A percentile compares a stretch with the other conserved stretches of the same genome.
Evolutionary conservation across 768 basidiomycete genomes (phyloP).

Genomic region (Glaciozyma antarctica): DNA sequence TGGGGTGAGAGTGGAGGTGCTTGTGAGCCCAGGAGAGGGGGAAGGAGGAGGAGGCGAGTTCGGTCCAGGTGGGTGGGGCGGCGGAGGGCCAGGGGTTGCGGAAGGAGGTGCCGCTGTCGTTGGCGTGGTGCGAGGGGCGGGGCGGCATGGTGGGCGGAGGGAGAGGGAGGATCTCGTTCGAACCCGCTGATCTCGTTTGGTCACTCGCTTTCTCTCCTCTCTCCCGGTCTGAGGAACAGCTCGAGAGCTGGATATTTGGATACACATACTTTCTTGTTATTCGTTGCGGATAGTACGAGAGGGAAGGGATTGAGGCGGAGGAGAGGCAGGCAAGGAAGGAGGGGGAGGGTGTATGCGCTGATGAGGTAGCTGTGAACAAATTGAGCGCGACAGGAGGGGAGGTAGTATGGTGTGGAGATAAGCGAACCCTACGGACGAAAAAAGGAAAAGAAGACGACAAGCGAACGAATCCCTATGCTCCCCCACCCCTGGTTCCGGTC

Average conservation of each 20-base stretch:
- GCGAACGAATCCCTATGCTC: background rate
- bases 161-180: background rate
- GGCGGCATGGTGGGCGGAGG: background rate
- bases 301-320: background rate
- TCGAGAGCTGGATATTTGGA: background rate
- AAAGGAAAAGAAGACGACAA: background rate
- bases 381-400: background rate
- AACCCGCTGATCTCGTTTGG: too few species aligned
- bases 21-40: slow-evolving; percentile 22
- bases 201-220: too few species aligned
- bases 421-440: background rate
- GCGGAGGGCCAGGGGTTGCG: slow-evolving; percentile 30
- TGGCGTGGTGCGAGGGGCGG: slow-evolving; percentile 16
- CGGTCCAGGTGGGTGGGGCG: slow-evolving; percentile 10
- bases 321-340: background rate
- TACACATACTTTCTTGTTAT: background rate
- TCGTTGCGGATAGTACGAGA: background rate
- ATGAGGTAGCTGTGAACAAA: background rate
- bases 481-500: background rate
- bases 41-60: slow-evolving; percentile 19
- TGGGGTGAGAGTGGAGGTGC: slow-evolving; percentile 14
- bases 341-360: background rate
- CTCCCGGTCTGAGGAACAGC: too few species aligned
- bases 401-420: background rate
- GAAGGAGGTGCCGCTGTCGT: slow-evolving; percentile 21